A percentile compares a stretch with the other conserved stretches of the same genome.
These are phyloP conservation scores for Kodamaea lidongshanica DNA, from an alignment of 805 yeast genomes.

Conservation along the genomic window DNA sequence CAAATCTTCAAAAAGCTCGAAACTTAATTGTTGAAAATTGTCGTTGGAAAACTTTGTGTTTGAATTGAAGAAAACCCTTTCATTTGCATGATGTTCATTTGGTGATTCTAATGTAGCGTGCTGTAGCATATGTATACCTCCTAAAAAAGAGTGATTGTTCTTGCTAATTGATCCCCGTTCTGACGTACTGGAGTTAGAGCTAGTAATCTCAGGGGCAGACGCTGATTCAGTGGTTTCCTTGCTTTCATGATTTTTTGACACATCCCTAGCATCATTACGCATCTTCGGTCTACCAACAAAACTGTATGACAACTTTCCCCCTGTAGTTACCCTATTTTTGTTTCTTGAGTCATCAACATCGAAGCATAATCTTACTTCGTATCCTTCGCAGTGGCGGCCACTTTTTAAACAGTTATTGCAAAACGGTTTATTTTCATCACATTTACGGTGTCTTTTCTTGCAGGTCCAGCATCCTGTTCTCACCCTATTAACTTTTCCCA, in stretches of 20 bases:
- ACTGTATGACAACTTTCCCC: constrained; percentile 35
- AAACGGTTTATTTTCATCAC: constrained; percentile 50
- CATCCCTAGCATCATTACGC: no score
- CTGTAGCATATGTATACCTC: no score
- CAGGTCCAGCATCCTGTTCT: constrained; percentile 58
- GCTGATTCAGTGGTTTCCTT: no score
- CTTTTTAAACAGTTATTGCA: constrained; percentile 44
- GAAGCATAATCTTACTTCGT: constrained; percentile 42
- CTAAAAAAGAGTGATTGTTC: no score
- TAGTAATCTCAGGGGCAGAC: no score
- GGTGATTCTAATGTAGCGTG: no score
- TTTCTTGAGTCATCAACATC: constrained; percentile 46
- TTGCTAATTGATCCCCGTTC: no score
- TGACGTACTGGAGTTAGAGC: no score
- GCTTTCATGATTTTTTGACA: no score
- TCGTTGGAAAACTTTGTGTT: constrained; percentile 11
- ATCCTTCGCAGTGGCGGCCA: constrained; percentile 45
- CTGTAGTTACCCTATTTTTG: constrained; percentile 11
- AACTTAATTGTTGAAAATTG: constrained; percentile 18
- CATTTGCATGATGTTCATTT: background rate
- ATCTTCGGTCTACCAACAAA: constrained; percentile 40
- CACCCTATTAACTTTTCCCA: constrained; percentile 43
- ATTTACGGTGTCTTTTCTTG: constrained; percentile 47
- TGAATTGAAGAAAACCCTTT: constrained; percentile 1
- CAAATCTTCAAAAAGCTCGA: constrained; percentile 21